These are phyloP conservation scores for Phytophthora syringae DNA, from an alignment of 352 stramenopile species.

Conservation along the genomic window DNA sequence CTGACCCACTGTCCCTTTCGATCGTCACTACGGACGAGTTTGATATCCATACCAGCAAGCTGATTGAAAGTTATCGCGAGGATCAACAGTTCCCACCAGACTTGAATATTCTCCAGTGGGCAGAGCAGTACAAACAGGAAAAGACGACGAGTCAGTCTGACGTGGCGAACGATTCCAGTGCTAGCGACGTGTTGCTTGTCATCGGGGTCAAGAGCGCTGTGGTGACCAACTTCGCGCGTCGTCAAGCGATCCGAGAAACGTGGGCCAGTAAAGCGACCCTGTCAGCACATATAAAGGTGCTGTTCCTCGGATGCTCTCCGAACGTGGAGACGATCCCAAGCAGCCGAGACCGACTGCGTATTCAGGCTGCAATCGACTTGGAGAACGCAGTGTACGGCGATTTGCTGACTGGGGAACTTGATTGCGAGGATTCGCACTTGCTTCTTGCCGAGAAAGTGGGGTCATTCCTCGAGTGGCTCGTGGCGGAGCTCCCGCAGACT, in stretches of 20 bases:
- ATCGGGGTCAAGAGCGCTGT: slow-evolving; percentile 62
- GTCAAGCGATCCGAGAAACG: slow-evolving; percentile 48
- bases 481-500: neutral
- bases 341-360: neutral
- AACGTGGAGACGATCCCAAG: neutral
- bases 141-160: neutral
- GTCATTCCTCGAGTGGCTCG: slow-evolving; percentile 31
- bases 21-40: slow-evolving; percentile 12
- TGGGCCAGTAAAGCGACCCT: slow-evolving; percentile 34
- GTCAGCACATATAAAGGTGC: slow-evolving; percentile 21
- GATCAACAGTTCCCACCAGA: slow-evolving; percentile 9
- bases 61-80: neutral
- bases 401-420: slow-evolving; percentile 46
- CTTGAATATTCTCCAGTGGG: slow-evolving; percentile 8
- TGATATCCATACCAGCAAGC: neutral
- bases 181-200: slow-evolving; percentile 20
- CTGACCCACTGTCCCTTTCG: slow-evolving; percentile 6
- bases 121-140: slow-evolving; percentile 5
- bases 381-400: slow-evolving; percentile 39
- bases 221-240: slow-evolving; percentile 31
- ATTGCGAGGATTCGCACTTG: slow-evolving; percentile 44
- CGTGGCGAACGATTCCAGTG: neutral
- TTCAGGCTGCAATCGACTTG: slow-evolving; percentile 22
- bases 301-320: slow-evolving; percentile 49
- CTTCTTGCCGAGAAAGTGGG: slow-evolving; percentile 27